A percentile compares a stretch with the other conserved stretches of the same genome.
These are phyloP conservation scores for Cryptococcus jaspeensis DNA, from an alignment of 1,284 basidiomycete species.

Conservation along the genomic window DNA sequence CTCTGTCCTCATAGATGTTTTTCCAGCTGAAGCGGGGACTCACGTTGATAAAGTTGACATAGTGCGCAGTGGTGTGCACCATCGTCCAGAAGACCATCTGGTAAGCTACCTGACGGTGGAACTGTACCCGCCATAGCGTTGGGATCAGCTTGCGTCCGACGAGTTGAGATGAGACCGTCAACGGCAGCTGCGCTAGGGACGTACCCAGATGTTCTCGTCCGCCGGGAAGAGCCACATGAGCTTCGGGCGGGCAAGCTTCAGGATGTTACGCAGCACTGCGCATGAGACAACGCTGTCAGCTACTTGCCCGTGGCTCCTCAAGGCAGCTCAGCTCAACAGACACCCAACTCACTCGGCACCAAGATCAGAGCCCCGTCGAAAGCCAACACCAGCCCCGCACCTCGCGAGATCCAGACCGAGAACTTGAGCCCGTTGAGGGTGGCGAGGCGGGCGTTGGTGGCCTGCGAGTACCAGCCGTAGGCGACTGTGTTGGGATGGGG, in stretches of 20 bases:
- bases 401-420: conserved; percentile 82
- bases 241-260: conserved; percentile 73
- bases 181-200: neutral
- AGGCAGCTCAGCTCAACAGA: too few relatives aligned
- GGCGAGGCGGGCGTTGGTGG: conserved; percentile 61
- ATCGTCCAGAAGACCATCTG: conserved; percentile 62
- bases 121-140: conserved; percentile 50
- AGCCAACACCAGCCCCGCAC: conserved; percentile 80
- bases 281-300: neutral
- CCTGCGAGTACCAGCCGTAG: conserved; percentile 78
- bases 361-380: conserved; percentile 78
- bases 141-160: neutral
- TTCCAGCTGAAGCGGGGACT: conserved; percentile 17
- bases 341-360: conserved; percentile 58
- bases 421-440: conserved; percentile 71
- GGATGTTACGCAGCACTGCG: conserved; percentile 71
- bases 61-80: conserved; percentile 84
- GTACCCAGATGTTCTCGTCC: conserved; percentile 76
- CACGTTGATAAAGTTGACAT: conserved; percentile 86
- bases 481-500: conserved; percentile 48
- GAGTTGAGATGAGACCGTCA: too few relatives aligned
- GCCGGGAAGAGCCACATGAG: conserved; percentile 75
- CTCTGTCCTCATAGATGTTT: neutral
- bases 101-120: conserved; percentile 87
- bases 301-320: too few relatives aligned